Evolutionary conservation across 768 basidiomycete species (phyloP).

Genomic region (Steccherinum ochraceum): DNA sequence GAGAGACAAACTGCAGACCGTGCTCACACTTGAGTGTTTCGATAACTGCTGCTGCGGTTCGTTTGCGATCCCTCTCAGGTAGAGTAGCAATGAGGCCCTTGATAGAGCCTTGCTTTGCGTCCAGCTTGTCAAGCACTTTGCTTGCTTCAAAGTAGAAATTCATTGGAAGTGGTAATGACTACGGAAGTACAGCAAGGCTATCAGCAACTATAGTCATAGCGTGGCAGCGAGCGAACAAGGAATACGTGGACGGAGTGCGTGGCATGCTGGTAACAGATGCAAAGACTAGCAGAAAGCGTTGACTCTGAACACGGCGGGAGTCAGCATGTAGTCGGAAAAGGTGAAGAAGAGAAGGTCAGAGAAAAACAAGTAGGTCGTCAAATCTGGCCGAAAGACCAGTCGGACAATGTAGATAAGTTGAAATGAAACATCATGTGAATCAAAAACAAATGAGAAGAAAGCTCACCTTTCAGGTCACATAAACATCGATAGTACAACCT

Average conservation of each 20-base stretch:
- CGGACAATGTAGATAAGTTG: slow-evolving; percentile 91
- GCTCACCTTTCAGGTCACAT: slow-evolving; percentile 8
- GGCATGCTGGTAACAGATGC: not conserved
- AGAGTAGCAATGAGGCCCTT: slow-evolving; percentile 74
- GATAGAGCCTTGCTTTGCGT: slow-evolving; percentile 87
- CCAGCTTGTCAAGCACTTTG: slow-evolving; percentile 75
- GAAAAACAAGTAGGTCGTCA: slow-evolving; percentile 37
- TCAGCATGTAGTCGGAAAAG: too few relatives aligned
- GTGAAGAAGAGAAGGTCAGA: not conserved
- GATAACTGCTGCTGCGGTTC: slow-evolving; percentile 82
- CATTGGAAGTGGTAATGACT: slow-evolving; percentile 46
- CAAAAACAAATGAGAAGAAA: slow-evolving; percentile 1
- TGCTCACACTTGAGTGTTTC: slow-evolving; percentile 91
- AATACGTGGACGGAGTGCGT: too few relatives aligned
- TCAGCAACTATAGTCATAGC: slow-evolving; percentile 16
- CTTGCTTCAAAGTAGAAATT: slow-evolving; percentile 95
- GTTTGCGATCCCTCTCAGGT: slow-evolving; percentile 67
- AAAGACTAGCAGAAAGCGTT: not conserved
- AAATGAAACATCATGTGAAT: slow-evolving; percentile 52
- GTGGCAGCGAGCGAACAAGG: slow-evolving; percentile 2
- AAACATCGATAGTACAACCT: too few relatives aligned
- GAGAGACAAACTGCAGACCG: too few relatives aligned
- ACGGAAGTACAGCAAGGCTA: slow-evolving; percentile 15
- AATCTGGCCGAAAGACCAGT: slow-evolving; percentile 40
- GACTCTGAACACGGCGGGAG: not conserved